Evolutionary conservation across 768 basidiomycete species (phyloP), one percentile per base, ranked within the genome.

Genomic region (Kwoniella bestiolae): DNA sequence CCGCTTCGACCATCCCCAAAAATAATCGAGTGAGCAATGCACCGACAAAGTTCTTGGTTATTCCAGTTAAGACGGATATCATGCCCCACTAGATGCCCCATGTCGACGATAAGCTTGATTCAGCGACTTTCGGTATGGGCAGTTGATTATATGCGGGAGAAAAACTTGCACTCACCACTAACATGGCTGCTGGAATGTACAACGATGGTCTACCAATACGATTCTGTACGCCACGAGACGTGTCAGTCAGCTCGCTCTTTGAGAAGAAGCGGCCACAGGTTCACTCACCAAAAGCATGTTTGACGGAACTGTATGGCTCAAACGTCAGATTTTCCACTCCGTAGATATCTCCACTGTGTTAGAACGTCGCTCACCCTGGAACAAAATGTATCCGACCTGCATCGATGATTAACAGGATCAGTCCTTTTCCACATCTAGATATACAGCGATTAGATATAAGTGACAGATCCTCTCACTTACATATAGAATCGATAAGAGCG

Each of bases 11-110:
- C 51, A 61, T 53, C 3, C 91, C 91, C 44, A 92, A 83, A 77
- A 79, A 78, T 76, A 92, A 90, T 21, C 91, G 84, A 0, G 89
- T 87, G 25, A 80, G 45, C 3, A 83, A 66, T 0, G 78, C 76
- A 1, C 79, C 78, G 8, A 44, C 57, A 59, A 80, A 93, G 75
- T 82, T 84, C 32, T 81, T 82, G 4, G 84, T 82, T 60, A 85
- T 80, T 12, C 83, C 85, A 12, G 84, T 85, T 2, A 84, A 69
- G 34, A 78, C 72, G 18, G 82, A 81, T 65, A 86, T 83, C 23
- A 82, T 63, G 5, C 79, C 78, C 78, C 78, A 80, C 67, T 72
- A 16, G n/a, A 16, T 38, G 18, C n/a, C n/a, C n/a, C n/a, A n/a
- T n/a, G n/a, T n/a, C n/a, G n/a, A n/a, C n/a, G n/a, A n/a, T n/a